These are phyloP conservation scores for Biancaea sappan DNA, from an alignment of 306 rosid species.

Conservation along the genomic window DNA sequence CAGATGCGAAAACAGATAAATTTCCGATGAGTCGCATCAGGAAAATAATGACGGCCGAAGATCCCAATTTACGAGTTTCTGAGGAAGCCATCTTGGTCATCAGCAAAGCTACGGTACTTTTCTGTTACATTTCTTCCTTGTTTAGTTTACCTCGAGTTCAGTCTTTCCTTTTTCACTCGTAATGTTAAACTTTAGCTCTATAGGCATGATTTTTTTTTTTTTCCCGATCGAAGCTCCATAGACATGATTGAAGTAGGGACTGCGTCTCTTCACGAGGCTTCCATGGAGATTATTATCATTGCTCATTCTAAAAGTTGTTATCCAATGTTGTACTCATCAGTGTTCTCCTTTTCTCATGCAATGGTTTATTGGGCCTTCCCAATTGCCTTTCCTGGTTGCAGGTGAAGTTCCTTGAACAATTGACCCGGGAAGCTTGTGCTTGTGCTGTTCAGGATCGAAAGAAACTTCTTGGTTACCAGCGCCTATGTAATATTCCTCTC, in stretches of 20 bases:
- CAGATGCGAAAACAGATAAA: conserved; percentile 43
- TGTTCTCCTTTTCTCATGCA: neutral
- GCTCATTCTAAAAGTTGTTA: neutral
- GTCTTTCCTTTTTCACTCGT: neutral
- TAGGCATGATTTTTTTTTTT: neutral
- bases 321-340: neutral
- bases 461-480: conserved; percentile 71
- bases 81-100: conserved; percentile 70
- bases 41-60: conserved; percentile 62
- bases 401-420: conserved; percentile 83
- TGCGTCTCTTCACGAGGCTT: neutral
- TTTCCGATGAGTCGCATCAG: conserved; percentile 83
- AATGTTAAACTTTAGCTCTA: neutral
- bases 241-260: conserved; percentile 2
- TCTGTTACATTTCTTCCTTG: neutral
- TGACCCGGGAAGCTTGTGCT: conserved; percentile 60
- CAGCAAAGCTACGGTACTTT: conserved; percentile 72
- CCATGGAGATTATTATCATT: neutral
- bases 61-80: conserved; percentile 54
- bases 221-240: no score
- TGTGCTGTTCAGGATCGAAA: conserved; percentile 61
- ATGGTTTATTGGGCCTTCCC: neutral
- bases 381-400: conserved; percentile 34
- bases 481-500: conserved; percentile 56
- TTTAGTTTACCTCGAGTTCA: neutral